A percentile compares a stretch with the other conserved stretches of the same genome.
phyloP scores from a whole-genome alignment of 202 grass and related monocot genomes.

The Schoenoplectus triqueter region DNA sequence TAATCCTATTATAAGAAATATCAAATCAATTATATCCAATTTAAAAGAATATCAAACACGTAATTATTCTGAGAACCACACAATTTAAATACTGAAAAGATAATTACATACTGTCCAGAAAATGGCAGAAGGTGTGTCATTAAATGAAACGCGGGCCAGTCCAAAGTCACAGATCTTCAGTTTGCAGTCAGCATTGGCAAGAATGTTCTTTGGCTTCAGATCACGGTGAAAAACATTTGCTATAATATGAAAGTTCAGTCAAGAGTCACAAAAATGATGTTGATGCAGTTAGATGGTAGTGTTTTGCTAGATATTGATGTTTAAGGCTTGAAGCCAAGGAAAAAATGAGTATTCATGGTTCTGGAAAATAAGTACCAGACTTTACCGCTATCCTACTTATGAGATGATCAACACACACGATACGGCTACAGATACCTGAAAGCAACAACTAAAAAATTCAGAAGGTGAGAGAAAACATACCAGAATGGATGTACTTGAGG shows the following conservation, averaged over 20 bases:
- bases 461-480: neutral
- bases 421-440: neutral
- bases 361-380: neutral
- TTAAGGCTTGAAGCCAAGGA: neutral
- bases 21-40: constrained; percentile 30
- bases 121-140: constrained; percentile 84
- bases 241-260: constrained; percentile 30
- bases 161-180: constrained; percentile 95
- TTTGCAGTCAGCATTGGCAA: constrained; percentile 90
- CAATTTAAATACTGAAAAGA: constrained; percentile 23
- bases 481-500: constrained; percentile 82
- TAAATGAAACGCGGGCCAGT: constrained; percentile 81
- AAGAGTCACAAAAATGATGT: neutral
- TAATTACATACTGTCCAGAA: constrained; percentile 85
- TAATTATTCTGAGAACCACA: neutral
- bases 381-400: neutral
- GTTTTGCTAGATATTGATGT: neutral
- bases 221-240: constrained; percentile 91
- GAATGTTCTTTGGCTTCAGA: constrained; percentile 91
- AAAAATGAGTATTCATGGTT: neutral
- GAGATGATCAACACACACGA: neutral
- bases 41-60: neutral
- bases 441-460: neutral
- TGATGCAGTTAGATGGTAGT: neutral
- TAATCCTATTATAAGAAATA: constrained; percentile 58